Conservation (phyloP, 1,284 basidiomycete species). For the Puccinia triticina region DNA sequence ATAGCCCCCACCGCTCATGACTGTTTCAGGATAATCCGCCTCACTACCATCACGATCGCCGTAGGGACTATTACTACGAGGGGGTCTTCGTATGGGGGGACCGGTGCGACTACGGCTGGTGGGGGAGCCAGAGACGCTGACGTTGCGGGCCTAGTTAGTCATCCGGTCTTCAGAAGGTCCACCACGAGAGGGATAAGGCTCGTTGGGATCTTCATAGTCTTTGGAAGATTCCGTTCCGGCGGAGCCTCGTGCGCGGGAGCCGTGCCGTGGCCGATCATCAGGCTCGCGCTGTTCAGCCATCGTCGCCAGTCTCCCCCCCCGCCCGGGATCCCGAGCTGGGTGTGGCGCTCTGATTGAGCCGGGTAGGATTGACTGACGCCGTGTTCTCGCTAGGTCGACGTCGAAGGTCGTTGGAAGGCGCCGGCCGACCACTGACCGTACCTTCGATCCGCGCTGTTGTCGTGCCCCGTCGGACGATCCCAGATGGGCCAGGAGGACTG, state of each 20-base stretch:
- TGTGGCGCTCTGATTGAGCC: constrained; percentile 3
- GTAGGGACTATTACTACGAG: not conserved
- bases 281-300: constrained; percentile 18
- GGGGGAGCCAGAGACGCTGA: not conserved
- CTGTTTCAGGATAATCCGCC: constrained; percentile 37
- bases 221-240: not conserved
- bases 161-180: constrained; percentile 5
- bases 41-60: constrained; percentile 26
- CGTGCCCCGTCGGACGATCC: constrained; percentile 41
- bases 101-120: not conserved
- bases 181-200: not conserved
- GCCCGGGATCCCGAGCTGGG: not conserved
- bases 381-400: constrained; percentile 47
- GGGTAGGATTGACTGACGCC: not conserved
- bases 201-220: not conserved
- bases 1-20: constrained; percentile 13
- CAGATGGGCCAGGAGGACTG: not conserved
- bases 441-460: constrained; percentile 42
- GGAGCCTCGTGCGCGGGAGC: not conserved
- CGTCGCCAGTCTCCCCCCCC: not conserved
- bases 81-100: not conserved
- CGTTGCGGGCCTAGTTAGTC: constrained; percentile 31
- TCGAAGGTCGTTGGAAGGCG: constrained; percentile 32
- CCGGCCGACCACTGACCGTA: not conserved
- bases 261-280: not conserved